Conservation (phyloP, 805 yeast genomes). For the Scheffersomyces spartinae region DNA sequence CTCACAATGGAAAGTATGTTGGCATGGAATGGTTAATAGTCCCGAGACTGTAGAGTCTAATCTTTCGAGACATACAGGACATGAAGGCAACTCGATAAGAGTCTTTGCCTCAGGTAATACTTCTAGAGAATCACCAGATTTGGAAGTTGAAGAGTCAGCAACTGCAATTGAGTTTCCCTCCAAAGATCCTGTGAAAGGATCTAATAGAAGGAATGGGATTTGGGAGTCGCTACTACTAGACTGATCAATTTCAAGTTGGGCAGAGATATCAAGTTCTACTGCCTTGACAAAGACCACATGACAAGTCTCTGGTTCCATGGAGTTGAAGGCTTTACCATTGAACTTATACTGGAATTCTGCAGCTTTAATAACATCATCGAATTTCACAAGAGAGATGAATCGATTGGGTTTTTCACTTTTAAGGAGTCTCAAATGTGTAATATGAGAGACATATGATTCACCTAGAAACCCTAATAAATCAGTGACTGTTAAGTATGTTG, state of each 20-base stretch:
- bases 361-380: constrained; percentile 43
- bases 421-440: constrained; percentile 65
- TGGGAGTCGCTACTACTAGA: constrained; percentile 8
- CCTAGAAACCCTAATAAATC: constrained; percentile 78
- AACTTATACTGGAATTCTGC: constrained; percentile 51
- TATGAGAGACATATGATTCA: constrained; percentile 36
- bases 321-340: constrained; percentile 67
- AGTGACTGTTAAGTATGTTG: constrained; percentile 76
- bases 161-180: constrained; percentile 2
- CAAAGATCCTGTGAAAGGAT: constrained; percentile 76
- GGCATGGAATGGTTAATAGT: constrained; percentile 77
- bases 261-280: constrained; percentile 28
- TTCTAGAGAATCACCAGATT: neutral
- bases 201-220: constrained; percentile 60
- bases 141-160: constrained; percentile 2
- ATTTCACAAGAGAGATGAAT: constrained; percentile 70
- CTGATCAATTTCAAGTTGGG: neutral
- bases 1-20: constrained; percentile 85
- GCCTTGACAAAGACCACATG: constrained; percentile 63
- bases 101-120: constrained; percentile 1
- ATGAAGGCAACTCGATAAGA: constrained; percentile 66
- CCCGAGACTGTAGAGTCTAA: constrained; percentile 79
- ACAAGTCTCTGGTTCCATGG: constrained; percentile 84
- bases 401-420: constrained; percentile 56
- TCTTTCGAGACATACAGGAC: constrained; percentile 86